Percentiles rank a stretch among this genome's conserved stretches.
Evolutionary conservation across 2,329 filamentous ascomycete species (phyloP).

Genomic region (Kalmusia sp.): DNA sequence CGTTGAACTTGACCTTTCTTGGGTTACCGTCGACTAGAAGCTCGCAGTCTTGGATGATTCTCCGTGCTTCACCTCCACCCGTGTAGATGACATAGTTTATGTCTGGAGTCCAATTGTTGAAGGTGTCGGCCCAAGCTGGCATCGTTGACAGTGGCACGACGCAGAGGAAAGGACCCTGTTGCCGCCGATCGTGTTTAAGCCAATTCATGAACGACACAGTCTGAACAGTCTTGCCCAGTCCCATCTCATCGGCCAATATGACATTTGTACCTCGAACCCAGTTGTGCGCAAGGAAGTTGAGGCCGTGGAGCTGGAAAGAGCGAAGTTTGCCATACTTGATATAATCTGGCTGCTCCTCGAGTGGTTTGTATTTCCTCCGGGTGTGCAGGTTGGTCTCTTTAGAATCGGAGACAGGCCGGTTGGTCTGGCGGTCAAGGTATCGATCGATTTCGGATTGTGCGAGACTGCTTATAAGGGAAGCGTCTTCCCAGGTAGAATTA

Average conservation of each 20-base stretch:
- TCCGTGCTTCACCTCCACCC: constrained; percentile 84
- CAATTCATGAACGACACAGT: constrained; percentile 97
- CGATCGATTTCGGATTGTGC: constrained; percentile 92
- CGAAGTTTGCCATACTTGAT: constrained; percentile 84
- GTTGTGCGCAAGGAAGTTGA: constrained; percentile 96
- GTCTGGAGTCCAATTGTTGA: constrained; percentile 94
- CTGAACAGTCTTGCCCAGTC: constrained; percentile 96
- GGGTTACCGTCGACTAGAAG: constrained; percentile 85
- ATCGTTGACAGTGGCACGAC: constrained; percentile 98
- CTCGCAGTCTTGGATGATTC: constrained; percentile 89
- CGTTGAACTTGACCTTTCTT: constrained; percentile 93
- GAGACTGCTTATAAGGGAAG: constrained; percentile 74
- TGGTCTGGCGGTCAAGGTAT: constrained; percentile 82
- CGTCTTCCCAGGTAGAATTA: constrained; percentile 90
- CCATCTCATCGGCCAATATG: constrained; percentile 98
- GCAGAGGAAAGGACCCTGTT: constrained; percentile 94
- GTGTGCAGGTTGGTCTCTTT: constrained; percentile 78
- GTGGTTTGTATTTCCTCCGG: constrained; percentile 59
- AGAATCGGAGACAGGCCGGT: constrained; percentile 80
- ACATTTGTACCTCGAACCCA: constrained; percentile 96
- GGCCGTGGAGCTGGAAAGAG: constrained; percentile 89
- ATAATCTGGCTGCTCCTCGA: constrained; percentile 84
- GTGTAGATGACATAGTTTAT: constrained; percentile 97
- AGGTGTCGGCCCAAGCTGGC: constrained; percentile 97
- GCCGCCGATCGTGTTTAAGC: constrained; percentile 86